These are phyloP conservation scores for Tephrocybe sp. DNA, from an alignment of 768 basidiomycete genomes.

Conservation along the genomic window DNA sequence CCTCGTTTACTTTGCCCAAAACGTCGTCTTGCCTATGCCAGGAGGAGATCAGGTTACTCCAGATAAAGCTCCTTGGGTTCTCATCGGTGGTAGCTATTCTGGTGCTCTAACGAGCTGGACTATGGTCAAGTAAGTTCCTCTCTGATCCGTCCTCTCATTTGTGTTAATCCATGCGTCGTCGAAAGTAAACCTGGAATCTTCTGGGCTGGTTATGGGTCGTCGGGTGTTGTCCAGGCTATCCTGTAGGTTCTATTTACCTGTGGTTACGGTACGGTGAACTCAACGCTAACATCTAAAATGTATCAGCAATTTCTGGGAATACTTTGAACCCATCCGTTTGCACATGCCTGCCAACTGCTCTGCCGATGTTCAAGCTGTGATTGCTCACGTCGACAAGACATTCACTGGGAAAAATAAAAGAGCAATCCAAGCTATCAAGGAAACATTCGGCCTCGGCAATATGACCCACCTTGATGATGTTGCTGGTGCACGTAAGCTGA, in stretches of 20 bases:
- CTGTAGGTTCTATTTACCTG: constrained; percentile 26
- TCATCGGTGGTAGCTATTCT: constrained; percentile 51
- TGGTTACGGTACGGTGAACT: not conserved
- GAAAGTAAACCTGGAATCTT: constrained; percentile 60
- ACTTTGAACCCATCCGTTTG: constrained; percentile 68
- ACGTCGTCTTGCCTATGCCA: constrained; percentile 64
- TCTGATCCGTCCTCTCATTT: not conserved
- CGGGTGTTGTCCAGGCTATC: constrained; percentile 64
- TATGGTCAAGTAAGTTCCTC: constrained; percentile 56
- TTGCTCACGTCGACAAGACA: constrained; percentile 58
- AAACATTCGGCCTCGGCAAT: constrained; percentile 53
- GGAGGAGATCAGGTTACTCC: constrained; percentile 61
- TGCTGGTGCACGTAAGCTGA: constrained; percentile 48
- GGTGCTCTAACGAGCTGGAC: constrained; percentile 58
- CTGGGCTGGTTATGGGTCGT: constrained; percentile 64
- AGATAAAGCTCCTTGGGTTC: constrained; percentile 47
- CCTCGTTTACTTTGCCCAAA: constrained; percentile 66
- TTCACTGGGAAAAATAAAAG: constrained; percentile 41
- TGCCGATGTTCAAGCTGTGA: constrained; percentile 63
- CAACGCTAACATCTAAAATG: not conserved
- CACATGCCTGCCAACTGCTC: constrained; percentile 75
- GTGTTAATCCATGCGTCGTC: not conserved
- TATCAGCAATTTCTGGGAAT: constrained; percentile 56
- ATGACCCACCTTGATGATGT: constrained; percentile 66
- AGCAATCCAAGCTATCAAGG: constrained; percentile 54